Conservation (phyloP, 495 filamentous ascomycete species). For the Paragyromitra xinjiangensis region DNA sequence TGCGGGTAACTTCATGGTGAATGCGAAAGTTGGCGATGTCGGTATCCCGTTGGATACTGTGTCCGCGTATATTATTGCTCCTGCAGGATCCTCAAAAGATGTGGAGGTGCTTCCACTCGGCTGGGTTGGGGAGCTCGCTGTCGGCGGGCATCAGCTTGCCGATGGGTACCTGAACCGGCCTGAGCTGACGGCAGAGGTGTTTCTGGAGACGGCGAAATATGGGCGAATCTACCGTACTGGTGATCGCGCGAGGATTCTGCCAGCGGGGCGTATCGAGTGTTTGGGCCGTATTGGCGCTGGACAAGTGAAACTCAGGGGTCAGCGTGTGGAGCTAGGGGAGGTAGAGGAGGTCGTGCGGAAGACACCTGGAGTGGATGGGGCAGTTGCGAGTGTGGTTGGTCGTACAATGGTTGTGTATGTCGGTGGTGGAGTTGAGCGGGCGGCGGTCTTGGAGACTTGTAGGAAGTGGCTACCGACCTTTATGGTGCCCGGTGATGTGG, state of each 20-base stretch:
- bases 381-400: constrained; percentile 68
- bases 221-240: constrained; percentile 81
- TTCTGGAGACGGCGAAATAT: constrained; percentile 62
- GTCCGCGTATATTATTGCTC: constrained; percentile 72
- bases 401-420: constrained; percentile 75
- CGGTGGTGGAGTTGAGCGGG: constrained; percentile 60
- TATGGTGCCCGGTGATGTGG: constrained; percentile 78
- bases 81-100: constrained; percentile 53
- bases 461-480: constrained; percentile 75
- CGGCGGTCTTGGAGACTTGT: constrained; percentile 67
- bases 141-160: constrained; percentile 83
- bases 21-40: constrained; percentile 70
- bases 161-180: constrained; percentile 82
- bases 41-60: constrained; percentile 78
- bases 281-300: constrained; percentile 79
- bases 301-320: constrained; percentile 84
- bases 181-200: constrained; percentile 76
- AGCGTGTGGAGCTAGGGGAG: constrained; percentile 84
- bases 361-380: constrained; percentile 64
- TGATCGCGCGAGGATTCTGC: constrained; percentile 75
- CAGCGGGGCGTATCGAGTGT: constrained; percentile 78
- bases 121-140: constrained; percentile 78
- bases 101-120: constrained; percentile 70
- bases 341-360: constrained; percentile 74
- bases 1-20: constrained; percentile 61